phyloP scores from a whole-genome alignment of 495 filamentous ascomycete genomes.

The Penicillium macrosclerotiorum region DNA sequence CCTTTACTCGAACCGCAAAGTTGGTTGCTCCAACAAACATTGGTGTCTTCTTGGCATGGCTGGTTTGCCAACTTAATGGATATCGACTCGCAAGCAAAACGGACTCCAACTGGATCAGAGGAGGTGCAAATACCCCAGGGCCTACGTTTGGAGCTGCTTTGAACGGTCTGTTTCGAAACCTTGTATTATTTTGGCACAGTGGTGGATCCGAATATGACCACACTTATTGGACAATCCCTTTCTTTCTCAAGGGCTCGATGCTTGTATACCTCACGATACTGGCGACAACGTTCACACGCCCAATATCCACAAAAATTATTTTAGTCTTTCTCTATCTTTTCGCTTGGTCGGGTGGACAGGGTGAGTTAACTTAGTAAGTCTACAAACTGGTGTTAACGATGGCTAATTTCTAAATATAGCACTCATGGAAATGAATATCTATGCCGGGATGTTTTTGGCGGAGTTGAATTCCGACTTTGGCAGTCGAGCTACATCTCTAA shows the following conservation, averaged over 20 bases:
- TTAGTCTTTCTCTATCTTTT: constrained; percentile 14
- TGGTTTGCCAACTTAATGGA: constrained; percentile 12
- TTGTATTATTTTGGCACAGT: constrained; percentile 10
- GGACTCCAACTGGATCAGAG: constrained; percentile 10
- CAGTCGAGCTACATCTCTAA: constrained; percentile 4
- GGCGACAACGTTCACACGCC: constrained; percentile 7
- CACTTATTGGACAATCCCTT: constrained; percentile 17
- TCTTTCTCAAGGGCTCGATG: constrained; percentile 15
- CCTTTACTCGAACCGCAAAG: constrained; percentile 5
- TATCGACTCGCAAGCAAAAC: constrained; percentile 5
- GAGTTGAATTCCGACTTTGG: constrained; percentile 14
- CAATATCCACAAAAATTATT: constrained; percentile 5
- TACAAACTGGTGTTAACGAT: neutral
- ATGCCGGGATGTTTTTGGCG: constrained; percentile 17
- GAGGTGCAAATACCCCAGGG: constrained; percentile 1
- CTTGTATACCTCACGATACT: constrained; percentile 13
- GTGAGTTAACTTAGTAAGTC: neutral
- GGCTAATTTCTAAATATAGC: constrained; percentile 4
- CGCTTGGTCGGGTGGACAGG: constrained; percentile 8
- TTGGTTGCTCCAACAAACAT: constrained; percentile 11
- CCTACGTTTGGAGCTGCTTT: constrained; percentile 8
- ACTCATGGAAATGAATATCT: constrained; percentile 16
- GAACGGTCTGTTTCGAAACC: constrained; percentile 3
- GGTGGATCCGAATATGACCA: constrained; percentile 7
- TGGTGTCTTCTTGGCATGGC: constrained; percentile 3